Evolutionary conservation across 2,329 filamentous ascomycete genomes (phyloP), one percentile per base, ranked within the genome.

Genomic region (Dothideomycetes sp.): DNA sequence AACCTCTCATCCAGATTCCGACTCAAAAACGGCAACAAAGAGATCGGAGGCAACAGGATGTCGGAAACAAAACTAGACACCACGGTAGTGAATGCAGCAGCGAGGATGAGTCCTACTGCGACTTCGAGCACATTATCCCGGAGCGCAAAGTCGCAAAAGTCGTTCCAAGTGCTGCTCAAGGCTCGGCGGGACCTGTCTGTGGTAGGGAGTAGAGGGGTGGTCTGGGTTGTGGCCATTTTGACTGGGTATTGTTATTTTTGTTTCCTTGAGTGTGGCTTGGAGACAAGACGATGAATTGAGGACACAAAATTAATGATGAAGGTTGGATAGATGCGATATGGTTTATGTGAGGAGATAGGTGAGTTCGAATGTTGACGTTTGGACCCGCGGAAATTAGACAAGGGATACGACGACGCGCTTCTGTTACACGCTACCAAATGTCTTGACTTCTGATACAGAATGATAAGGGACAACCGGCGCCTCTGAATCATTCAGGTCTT

Each of bases 1-100:
- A 86, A 86, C 57, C 84, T 84, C 61, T 84, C 75, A 53, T 82
- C 78, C 53, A 86, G 70, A 54, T 85, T 85, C 48, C 74, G 74
- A 51, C 80, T 73, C 42, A 85, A 62, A 34, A 82, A 82, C 4
- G 83, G 70, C 16, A 86, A 62, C 29, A 85, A 63, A 2, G 80
- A 82, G 19, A 86, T 64, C 0, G 82, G 69, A 4, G 82, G 82
- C 46, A 85, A 72, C 32, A 85, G 62, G 23, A 85, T 73, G 51
- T 84, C 79, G 46, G 72, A 75, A 39, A 85, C 80, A 53, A 85
- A 80, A 7, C 76, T 81, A 43, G 79, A 84, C 43, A 84, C 78
- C 33, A 84, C 69, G 42, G 76, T 70, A 3, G 80, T 84, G 57
- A 86, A 85, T 19, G 80, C 73, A 40, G 78, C 71, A 10, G 81